Conservation (phyloP, 2,329 filamentous ascomycete species). For the Botrytis cinerea region DNA sequence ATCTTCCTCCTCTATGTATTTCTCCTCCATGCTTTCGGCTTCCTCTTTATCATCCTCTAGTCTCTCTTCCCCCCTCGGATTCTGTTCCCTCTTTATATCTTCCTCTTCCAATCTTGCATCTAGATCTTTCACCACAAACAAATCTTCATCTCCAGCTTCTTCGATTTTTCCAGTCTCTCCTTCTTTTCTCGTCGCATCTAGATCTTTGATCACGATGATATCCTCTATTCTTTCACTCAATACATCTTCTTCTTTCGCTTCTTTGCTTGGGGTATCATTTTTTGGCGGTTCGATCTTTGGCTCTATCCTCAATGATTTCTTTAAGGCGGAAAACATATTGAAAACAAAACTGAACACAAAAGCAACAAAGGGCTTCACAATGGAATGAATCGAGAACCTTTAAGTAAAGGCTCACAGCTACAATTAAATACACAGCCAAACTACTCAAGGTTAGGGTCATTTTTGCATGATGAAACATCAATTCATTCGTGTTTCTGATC, state of each 20-base stretch:
- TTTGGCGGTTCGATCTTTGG: conserved; percentile 4
- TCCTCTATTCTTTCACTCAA: background rate
- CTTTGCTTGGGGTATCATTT: background rate
- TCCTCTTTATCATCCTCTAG: background rate
- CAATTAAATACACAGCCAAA: background rate
- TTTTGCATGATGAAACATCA: conserved; percentile 20
- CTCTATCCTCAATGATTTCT: conserved; percentile 15
- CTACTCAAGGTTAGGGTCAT: background rate
- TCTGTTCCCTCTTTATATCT: background rate
- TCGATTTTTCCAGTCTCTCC: background rate
- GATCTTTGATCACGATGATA: background rate
- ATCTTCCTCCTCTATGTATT: background rate
- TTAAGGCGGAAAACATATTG: conserved; percentile 14
- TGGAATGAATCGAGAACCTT: conserved; percentile 5
- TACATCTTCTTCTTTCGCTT: background rate
- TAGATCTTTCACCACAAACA: conserved; percentile 9
- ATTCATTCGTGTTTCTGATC: conserved; percentile 2
- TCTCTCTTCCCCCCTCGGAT: background rate
- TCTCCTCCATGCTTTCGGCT: background rate
- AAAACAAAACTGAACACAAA: conserved; percentile 1
- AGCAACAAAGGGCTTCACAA: background rate
- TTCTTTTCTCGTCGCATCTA: conserved; percentile 3
- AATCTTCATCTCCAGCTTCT: background rate
- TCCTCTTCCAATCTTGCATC: background rate
- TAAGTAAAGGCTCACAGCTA: conserved; percentile 16